Evolutionary conservation across 352 stramenopile genomes (phyloP).

Genomic region (Pythium folliculosum): DNA sequence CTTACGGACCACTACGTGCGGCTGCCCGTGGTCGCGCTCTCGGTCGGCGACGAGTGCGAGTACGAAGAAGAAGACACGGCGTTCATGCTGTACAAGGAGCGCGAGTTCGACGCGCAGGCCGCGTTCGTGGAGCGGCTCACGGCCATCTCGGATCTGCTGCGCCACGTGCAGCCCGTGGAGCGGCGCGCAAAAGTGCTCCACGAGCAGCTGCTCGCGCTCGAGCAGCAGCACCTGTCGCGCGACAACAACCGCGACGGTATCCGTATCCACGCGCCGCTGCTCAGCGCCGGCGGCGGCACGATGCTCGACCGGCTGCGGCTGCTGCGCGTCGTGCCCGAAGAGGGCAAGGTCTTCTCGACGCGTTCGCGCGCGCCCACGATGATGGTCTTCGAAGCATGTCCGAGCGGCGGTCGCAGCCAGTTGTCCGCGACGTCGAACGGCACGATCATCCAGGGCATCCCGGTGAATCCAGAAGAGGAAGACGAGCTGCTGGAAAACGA

Average conservation of each 20-base stretch:
- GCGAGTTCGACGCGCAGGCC: conserved; percentile 34
- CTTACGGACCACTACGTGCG: background rate
- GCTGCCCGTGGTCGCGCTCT: background rate
- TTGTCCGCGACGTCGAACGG: background rate
- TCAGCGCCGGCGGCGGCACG: background rate
- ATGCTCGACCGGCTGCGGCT: conserved; percentile 10
- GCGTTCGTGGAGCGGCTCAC: conserved; percentile 40
- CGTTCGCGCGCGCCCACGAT: conserved; percentile 36
- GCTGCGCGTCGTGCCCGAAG: conserved; percentile 32
- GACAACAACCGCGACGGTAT: background rate
- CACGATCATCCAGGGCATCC: conserved; percentile 4
- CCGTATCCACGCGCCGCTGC: conserved; percentile 26
- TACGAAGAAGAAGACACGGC: conserved; percentile 12
- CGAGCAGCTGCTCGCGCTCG: conserved; percentile 22
- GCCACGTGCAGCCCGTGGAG: conserved; percentile 25
- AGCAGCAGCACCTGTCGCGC: conserved; percentile 17
- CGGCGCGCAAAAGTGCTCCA: conserved; percentile 14
- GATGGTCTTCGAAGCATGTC: conserved; percentile 44
- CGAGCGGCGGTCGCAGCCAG: background rate
- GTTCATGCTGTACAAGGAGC: conserved; percentile 23
- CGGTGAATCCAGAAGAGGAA: conserved; percentile 9
- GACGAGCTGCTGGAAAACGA: conserved; percentile 15
- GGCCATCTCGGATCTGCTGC: conserved; percentile 34
- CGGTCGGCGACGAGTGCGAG: background rate
- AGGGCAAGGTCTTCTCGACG: conserved; percentile 47